phyloP scores from a whole-genome alignment of 768 basidiomycete species.

The Xerocomus spinulosus region DNA sequence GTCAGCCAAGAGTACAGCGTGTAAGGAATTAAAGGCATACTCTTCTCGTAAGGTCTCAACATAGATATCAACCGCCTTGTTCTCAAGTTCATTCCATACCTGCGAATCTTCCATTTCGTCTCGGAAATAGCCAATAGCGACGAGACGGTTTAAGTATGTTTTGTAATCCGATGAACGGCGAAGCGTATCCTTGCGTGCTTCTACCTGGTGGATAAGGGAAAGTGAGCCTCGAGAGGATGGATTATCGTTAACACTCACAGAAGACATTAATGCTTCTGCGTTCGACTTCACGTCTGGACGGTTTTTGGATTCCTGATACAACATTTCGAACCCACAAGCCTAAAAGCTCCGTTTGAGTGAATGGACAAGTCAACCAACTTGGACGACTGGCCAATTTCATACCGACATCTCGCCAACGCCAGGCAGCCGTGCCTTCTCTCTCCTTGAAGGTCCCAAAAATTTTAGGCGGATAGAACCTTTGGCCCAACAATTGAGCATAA shows the following conservation, averaged over 20 bases:
- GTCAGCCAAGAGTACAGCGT: conserved; percentile 1
- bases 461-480: conserved; percentile 89
- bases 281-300: conserved; percentile 40
- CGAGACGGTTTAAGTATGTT: conserved; percentile 66
- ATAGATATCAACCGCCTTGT: conserved; percentile 65
- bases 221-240: not conserved
- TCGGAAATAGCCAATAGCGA: conserved; percentile 69
- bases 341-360: conserved; percentile 26
- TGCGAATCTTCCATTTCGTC: conserved; percentile 73
- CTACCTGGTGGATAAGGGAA: conserved; percentile 36
- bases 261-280: conserved; percentile 38
- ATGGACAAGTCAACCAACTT: not conserved
- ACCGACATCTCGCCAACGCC: conserved; percentile 80
- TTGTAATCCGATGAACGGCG: conserved; percentile 61
- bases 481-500: conserved; percentile 89
- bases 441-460: conserved; percentile 76
- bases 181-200: conserved; percentile 66
- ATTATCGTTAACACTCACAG: conserved; percentile 37
- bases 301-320: conserved; percentile 80
- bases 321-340: conserved; percentile 96
- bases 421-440: conserved; percentile 57
- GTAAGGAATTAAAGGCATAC: conserved; percentile 41
- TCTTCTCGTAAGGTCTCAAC: conserved; percentile 56
- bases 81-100: conserved; percentile 70
- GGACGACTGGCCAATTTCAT: conserved; percentile 77